Evolutionary conservation across 768 basidiomycete species (phyloP).

Genomic region (Hirschioporus abietinus): DNA sequence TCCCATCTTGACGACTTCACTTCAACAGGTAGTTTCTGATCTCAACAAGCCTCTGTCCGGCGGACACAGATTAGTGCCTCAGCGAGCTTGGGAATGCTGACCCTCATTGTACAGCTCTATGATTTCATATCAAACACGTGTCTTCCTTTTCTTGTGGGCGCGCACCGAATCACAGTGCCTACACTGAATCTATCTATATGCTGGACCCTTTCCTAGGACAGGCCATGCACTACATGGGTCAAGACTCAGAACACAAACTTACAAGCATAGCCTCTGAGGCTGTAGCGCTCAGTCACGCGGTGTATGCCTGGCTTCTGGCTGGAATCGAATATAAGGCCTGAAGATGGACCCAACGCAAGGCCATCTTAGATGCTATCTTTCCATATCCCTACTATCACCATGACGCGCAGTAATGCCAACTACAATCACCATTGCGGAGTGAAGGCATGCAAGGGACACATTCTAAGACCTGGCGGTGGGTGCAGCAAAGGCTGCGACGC

Average conservation of each 20-base stretch:
- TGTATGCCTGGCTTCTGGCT: neutral
- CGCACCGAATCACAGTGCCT: no score
- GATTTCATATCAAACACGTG: neutral
- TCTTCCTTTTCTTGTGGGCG: neutral
- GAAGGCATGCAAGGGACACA: neutral
- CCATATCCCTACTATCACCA: neutral
- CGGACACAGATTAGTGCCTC: neutral
- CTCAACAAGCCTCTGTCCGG: neutral
- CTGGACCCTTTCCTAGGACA: neutral
- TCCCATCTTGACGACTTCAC: no score
- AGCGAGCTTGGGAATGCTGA: neutral
- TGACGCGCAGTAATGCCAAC: neutral
- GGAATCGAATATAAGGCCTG: neutral
- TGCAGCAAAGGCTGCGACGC: neutral
- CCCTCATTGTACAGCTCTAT: neutral
- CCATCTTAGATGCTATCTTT: neutral
- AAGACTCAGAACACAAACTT: neutral
- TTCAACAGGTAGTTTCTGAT: no score
- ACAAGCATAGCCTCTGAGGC: neutral
- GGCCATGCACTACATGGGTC: neutral
- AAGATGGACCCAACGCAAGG: neutral
- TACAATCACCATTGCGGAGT: neutral
- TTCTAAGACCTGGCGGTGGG: neutral
- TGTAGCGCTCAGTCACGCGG: neutral
- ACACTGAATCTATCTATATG: no score